Evolutionary conservation across 2,329 filamentous ascomycete species (phyloP).

Genomic region (Aspergillus flavus): DNA sequence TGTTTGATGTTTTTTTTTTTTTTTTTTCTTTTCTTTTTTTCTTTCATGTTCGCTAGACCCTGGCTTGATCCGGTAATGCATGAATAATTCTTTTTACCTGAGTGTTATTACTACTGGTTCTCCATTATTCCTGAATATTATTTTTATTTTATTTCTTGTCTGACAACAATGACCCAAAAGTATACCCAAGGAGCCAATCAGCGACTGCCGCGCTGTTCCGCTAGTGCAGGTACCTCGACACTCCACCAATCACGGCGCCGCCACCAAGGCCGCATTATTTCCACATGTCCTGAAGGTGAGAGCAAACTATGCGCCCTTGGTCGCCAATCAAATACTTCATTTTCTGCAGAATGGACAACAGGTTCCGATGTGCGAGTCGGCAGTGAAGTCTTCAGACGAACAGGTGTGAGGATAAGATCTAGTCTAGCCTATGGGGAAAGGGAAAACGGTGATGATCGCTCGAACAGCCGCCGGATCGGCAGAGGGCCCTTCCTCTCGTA

Average conservation of each 20-base stretch:
- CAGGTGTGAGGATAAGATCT: not conserved
- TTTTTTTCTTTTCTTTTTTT: not conserved
- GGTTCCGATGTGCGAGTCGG: too few relatives aligned
- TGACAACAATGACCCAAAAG: not conserved
- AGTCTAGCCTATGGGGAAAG: not conserved
- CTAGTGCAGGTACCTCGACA: slow-evolving; percentile 19
- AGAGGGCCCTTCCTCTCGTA: not conserved
- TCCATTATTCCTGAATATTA: not conserved
- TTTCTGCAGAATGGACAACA: too few relatives aligned
- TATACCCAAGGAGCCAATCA: slow-evolving; percentile 12
- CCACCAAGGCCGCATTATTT: not conserved
- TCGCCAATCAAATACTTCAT: not conserved
- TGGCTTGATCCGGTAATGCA: not conserved
- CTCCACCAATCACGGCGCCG: slow-evolving; percentile 4
- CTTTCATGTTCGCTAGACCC: not conserved
- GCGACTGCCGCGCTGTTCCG: slow-evolving; percentile 5
- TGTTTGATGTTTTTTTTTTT: not conserved
- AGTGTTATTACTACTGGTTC: not conserved
- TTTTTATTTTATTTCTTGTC: not conserved
- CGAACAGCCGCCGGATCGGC: slow-evolving; percentile 6
- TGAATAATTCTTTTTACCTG: not conserved
- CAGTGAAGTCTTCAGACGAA: too few relatives aligned
- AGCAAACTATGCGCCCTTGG: not conserved
- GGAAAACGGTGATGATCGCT: not conserved
- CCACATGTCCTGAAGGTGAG: not conserved